These are phyloP conservation scores for Aristolochia contorta DNA, from an alignment of 164 flowering plant genomes.

Conservation along the genomic window DNA sequence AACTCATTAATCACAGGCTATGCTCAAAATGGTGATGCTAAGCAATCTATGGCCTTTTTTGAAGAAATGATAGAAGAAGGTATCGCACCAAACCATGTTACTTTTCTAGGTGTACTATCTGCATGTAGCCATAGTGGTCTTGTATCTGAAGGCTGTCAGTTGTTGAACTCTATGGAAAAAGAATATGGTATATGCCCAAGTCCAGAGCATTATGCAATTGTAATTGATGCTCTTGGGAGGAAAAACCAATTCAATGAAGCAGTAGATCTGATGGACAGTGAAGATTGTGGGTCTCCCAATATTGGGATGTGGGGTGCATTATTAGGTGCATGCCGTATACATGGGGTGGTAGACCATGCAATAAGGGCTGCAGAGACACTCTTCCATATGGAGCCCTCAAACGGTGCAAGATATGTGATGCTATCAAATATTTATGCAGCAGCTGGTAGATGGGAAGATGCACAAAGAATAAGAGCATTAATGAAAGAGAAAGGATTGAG, in stretches of 20 bases:
- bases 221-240: constrained; percentile 55
- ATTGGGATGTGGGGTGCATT: constrained; percentile 59
- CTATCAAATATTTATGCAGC: constrained; percentile 57
- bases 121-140: constrained; percentile 64
- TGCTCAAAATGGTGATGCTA: no score
- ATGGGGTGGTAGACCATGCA: constrained; percentile 45
- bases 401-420: constrained; percentile 54
- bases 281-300: constrained; percentile 17
- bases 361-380: constrained; percentile 40
- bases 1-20: no score
- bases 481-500: constrained; percentile 37
- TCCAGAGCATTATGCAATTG: constrained; percentile 45
- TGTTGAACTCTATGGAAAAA: constrained; percentile 34
- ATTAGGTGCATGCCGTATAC: constrained; percentile 41
- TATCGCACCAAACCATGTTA: constrained; percentile 44
- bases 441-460: constrained; percentile 51
- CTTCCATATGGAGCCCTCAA: constrained; percentile 45
- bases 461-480: constrained; percentile 25
- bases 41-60: no score
- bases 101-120: constrained; percentile 55
- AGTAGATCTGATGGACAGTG: constrained; percentile 30
- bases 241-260: constrained; percentile 47
- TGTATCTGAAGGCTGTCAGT: no score
- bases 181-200: constrained; percentile 35
- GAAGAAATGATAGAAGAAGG: constrained; percentile 31